These are phyloP conservation scores for Mollisiaceae sp. DNA, from an alignment of 2,329 filamentous ascomycete species.

Conservation along the genomic window DNA sequence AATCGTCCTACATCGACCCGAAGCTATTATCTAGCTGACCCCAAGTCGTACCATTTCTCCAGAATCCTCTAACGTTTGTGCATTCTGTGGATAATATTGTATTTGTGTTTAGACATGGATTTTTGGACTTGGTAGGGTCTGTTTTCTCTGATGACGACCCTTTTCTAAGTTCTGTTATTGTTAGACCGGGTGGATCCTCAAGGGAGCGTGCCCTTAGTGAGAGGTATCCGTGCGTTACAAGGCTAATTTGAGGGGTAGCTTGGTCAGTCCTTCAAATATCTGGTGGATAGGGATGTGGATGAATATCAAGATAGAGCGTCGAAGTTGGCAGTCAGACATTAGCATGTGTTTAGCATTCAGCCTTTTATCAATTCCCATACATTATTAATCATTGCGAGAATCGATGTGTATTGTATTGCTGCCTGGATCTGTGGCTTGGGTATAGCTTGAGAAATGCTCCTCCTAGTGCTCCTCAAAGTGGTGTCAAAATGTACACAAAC, in stretches of 20 bases:
- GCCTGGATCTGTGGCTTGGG: not conserved
- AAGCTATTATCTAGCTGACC: not conserved
- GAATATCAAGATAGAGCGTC: constrained; percentile 10
- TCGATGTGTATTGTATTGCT: not conserved
- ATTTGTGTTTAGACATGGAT: not conserved
- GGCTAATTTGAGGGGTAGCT: not conserved
- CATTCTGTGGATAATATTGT: not conserved
- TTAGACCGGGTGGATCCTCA: not conserved
- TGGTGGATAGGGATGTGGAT: not conserved
- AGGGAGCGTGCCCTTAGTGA: not conserved
- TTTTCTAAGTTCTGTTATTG: not conserved
- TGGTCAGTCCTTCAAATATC: not conserved
- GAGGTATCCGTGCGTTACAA: not conserved
- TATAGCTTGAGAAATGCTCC: constrained; percentile 1
- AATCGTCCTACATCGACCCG: constrained; percentile 1
- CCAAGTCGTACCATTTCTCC: not conserved
- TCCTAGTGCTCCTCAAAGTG: not conserved
- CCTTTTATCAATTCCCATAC: not conserved
- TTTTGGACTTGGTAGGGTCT: not conserved
- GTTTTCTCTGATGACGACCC: not conserved
- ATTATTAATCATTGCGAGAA: not conserved
- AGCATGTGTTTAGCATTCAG: constrained; percentile 6
- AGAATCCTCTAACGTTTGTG: not conserved
- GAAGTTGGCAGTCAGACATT: constrained; percentile 5
- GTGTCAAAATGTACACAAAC: not conserved